Evolutionary conservation across 1,284 basidiomycete species (phyloP).

Genomic region (Exobasidium rhododendri): DNA sequence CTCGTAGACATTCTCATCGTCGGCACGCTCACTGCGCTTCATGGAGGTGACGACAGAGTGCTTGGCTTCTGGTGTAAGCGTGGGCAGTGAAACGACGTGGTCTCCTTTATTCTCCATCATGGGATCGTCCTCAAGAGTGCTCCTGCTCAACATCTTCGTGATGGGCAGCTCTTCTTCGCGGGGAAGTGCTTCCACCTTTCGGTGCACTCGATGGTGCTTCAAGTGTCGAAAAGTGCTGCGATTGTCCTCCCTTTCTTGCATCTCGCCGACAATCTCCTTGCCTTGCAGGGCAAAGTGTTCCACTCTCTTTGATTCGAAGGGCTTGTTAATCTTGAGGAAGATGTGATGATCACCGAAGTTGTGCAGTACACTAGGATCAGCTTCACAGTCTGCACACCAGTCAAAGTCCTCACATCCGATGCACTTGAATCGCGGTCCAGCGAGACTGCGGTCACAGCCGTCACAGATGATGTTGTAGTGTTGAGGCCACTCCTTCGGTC

Average conservation of each 20-base stretch:
- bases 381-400: conserved; percentile 26
- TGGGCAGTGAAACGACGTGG: not conserved
- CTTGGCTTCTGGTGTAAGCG: not conserved
- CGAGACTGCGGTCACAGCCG: conserved; percentile 18
- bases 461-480: conserved; percentile 25
- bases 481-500: conserved; percentile 7
- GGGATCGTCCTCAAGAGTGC: not conserved
- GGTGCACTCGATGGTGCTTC: too few relatives aligned
- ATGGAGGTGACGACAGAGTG: not conserved
- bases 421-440: conserved; percentile 30
- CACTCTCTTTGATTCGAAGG: not conserved
- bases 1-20: not conserved
- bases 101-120: not conserved
- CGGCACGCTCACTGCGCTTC: not conserved
- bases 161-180: not conserved
- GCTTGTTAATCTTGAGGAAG: conserved; percentile 29
- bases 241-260: not conserved
- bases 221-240: too few relatives aligned
- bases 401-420: conserved; percentile 25
- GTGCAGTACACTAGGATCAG: conserved; percentile 19
- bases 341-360: conserved; percentile 17
- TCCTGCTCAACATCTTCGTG: not conserved
- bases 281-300: not conserved
- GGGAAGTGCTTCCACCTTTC: not conserved
- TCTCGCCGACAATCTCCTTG: not conserved